Evolutionary conservation across 495 filamentous ascomycete genomes (phyloP), one percentile per base, ranked within the genome.

Genomic region (Amorphotheca resinae): DNA sequence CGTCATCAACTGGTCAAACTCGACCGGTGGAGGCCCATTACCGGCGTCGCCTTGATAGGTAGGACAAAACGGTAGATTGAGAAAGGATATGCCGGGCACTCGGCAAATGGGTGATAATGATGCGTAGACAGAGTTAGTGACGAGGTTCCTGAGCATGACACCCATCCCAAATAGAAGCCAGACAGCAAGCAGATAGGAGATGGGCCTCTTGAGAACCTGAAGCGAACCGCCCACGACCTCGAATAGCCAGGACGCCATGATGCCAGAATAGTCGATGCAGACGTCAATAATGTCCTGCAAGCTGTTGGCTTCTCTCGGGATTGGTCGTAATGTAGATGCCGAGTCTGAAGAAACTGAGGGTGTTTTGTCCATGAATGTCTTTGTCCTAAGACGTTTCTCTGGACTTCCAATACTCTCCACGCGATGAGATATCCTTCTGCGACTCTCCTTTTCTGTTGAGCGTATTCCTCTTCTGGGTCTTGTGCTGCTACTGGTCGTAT

Each of bases 1-100:
- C 7, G 65, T 64, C 60, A 85, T 77, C 17, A 87, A 62, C 42
- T 73, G 64, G 31, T 80, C 76, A 44, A 85, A 87, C 41, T 80
- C 72, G 14, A 78, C 64, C 12, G 53, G 52, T 31, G 52, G 50
- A 4, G 40, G 47, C 31, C 41, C 33, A 39, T 48, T 41, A 15
- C 41, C 41, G 6, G 48, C 55, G 39, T 46, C 31, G n/a, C 50
- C 30, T 9, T 26, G 20, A 16, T 44, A 26, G 4, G 59, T 60
- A 3, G 66, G 53, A 47, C 80, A 86, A 49, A 83, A 76, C 12
- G 78, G 72, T 4, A 82, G 56, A 42, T 68, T 58, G 7, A 84
- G 49, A 12, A 70, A 55, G 1, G 72, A 73, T 11, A 59, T 64
- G 6, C 77, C 77, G 0, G 82, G 81, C 1, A 87, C 57, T 15